Percentiles rank a stretch among this genome's conserved stretches.
phyloP scores from a whole-genome alignment of 176 grass and related monocot genomes.

The Poa annua region DNA sequence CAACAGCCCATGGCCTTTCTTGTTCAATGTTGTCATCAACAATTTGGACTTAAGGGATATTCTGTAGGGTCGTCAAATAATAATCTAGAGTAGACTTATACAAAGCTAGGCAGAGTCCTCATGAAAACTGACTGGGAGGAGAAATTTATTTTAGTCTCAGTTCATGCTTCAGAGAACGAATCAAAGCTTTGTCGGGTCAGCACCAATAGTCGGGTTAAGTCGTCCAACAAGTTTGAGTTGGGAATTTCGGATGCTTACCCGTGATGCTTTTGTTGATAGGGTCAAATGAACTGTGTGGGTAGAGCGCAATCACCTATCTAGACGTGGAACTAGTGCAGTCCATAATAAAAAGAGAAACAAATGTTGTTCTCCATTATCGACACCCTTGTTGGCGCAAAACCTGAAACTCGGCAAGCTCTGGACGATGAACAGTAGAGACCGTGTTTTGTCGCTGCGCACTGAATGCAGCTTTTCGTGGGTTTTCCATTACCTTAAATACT shows the following conservation, averaged over 20 bases:
- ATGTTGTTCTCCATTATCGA: neutral
- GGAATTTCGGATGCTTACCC: neutral
- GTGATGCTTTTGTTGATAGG: neutral
- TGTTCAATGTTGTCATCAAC: neutral
- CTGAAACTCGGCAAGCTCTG: no score
- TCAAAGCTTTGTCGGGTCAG: neutral
- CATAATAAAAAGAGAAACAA: neutral
- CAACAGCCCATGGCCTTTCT: neutral
- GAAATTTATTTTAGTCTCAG: neutral
- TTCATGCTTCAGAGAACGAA: neutral
- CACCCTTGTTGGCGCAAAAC: no score
- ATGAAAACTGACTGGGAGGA: neutral
- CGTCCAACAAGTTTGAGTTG: neutral
- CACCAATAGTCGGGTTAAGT: neutral
- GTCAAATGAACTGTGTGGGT: neutral
- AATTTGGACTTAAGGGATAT: neutral
- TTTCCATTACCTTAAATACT: no score
- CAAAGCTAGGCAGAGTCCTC: neutral
- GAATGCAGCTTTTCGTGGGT: no score
- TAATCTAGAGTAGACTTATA: neutral
- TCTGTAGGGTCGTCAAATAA: neutral
- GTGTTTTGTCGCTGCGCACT: no score
- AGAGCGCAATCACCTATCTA: no score
- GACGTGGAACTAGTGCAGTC: neutral
- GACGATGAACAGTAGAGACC: no score